These are phyloP conservation scores for Globisporangium paddicum DNA, from an alignment of 352 stramenopile genomes.

Conservation along the genomic window DNA sequence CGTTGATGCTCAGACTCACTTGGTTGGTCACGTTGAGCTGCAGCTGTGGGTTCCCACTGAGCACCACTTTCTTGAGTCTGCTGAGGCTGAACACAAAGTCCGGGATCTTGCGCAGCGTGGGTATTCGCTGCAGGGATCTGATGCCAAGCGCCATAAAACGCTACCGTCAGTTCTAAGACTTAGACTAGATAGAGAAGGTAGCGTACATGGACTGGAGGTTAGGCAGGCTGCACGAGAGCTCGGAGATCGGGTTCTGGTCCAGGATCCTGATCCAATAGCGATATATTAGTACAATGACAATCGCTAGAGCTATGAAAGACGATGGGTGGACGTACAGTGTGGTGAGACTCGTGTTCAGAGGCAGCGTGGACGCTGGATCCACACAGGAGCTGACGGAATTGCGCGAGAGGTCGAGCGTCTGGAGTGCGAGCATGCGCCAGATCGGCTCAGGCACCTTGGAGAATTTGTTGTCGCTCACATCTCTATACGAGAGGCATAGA, in stretches of 20 bases:
- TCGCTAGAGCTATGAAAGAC: neutral
- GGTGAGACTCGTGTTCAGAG: constrained; percentile 9
- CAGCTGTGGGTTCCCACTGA: constrained; percentile 21
- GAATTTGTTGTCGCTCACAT: constrained; percentile 28
- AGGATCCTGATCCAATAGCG: constrained; percentile 10
- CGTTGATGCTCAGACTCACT: constrained; percentile 12
- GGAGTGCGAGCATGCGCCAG: constrained; percentile 27
- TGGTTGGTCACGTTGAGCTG: constrained; percentile 5
- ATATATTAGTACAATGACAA: neutral
- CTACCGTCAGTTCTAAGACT: neutral
- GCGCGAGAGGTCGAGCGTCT: constrained; percentile 20
- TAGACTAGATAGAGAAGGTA: neutral
- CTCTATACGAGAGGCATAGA: constrained; percentile 7
- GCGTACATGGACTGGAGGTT: constrained; percentile 19
- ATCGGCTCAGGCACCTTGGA: constrained; percentile 14
- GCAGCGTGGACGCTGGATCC: constrained; percentile 3
- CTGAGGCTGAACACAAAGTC: constrained; percentile 11
- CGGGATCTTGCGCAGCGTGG: constrained; percentile 16
- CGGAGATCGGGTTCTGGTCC: constrained; percentile 17
- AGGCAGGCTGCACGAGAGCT: constrained; percentile 14
- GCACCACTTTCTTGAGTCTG: constrained; percentile 13
- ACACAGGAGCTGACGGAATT: constrained; percentile 24
- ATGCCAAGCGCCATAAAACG: neutral
- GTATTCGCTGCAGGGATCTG: constrained; percentile 23
- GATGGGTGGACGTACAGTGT: constrained; percentile 7